A percentile compares a stretch with the other conserved stretches of the same genome.
Conservation (phyloP, 2,329 filamentous ascomycete genomes). For the Pseudopyricularia javanii region DNA sequence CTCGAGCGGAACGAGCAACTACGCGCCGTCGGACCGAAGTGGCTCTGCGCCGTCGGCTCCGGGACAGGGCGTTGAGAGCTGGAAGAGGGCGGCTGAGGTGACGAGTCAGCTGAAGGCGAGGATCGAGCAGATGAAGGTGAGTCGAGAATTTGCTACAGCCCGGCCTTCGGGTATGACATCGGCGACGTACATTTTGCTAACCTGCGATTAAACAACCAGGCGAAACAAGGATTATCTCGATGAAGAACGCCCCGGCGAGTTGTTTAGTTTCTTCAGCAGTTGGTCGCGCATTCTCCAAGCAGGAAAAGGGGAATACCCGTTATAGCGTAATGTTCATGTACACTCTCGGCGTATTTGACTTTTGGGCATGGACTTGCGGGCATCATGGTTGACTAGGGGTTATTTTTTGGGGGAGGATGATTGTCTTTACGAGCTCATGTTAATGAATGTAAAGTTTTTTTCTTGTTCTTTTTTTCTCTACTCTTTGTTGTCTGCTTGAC, state of each 20-base stretch:
- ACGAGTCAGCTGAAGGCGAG: slow-evolving; percentile 94
- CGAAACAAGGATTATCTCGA: slow-evolving; percentile 1
- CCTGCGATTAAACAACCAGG: background rate
- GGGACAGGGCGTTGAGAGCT: slow-evolving; percentile 67
- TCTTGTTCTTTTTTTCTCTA: background rate
- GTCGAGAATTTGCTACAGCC: slow-evolving; percentile 6
- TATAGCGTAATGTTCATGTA: background rate
- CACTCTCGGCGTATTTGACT: background rate
- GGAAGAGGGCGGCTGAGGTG: slow-evolving; percentile 93
- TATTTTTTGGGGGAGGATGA: background rate
- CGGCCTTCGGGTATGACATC: background rate
- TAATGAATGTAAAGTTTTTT: background rate
- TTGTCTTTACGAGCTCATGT: background rate
- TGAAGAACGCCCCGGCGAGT: background rate
- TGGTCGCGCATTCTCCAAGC: background rate
- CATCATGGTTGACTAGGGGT: background rate
- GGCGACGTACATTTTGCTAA: background rate
- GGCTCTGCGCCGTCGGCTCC: slow-evolving; percentile 9
- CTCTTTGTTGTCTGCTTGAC: no score
- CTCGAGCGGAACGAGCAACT: slow-evolving; percentile 5
- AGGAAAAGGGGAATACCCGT: background rate
- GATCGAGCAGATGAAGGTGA: slow-evolving; percentile 95
- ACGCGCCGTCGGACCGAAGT: slow-evolving; percentile 6
- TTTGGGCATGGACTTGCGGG: background rate
- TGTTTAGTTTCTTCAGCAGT: background rate